phyloP scores from a whole-genome alignment of 2,329 filamentous ascomycete genomes.

The Thielaviopsis punctulata region DNA sequence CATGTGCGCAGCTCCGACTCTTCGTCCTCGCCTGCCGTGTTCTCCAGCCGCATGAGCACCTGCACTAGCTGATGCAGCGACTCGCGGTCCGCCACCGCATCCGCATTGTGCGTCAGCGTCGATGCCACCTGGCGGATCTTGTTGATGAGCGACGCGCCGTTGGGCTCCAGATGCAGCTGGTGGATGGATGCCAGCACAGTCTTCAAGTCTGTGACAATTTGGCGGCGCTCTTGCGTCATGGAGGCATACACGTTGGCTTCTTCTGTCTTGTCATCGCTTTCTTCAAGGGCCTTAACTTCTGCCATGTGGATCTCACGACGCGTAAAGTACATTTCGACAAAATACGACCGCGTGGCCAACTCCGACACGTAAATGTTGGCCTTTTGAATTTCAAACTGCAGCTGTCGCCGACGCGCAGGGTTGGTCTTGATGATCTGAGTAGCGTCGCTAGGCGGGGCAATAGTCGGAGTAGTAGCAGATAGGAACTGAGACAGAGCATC shows the following conservation, averaged over 20 bases:
- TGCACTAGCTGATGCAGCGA: constrained; percentile 8
- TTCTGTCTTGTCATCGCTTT: constrained; percentile 23
- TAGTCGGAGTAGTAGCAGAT: constrained; percentile 24
- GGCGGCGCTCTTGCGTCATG: constrained; percentile 60
- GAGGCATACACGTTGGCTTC: constrained; percentile 37
- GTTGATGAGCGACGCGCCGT: constrained; percentile 47
- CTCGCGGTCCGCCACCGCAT: constrained; percentile 3
- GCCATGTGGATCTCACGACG: constrained; percentile 47
- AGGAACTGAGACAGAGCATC: constrained; percentile 18
- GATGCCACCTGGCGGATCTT: constrained; percentile 76
- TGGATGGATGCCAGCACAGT: constrained; percentile 60
- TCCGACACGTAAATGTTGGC: constrained; percentile 76
- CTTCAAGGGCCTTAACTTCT: constrained; percentile 20
- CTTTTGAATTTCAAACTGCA: constrained; percentile 82
- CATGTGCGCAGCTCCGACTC: constrained; percentile 10
- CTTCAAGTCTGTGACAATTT: constrained; percentile 66
- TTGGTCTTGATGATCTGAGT: constrained; percentile 33
- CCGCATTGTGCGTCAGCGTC: constrained; percentile 45
- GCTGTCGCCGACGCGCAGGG: constrained; percentile 31
- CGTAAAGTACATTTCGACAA: constrained; percentile 73
- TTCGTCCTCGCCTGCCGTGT: constrained; percentile 9
- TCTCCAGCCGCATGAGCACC: constrained; percentile 8
- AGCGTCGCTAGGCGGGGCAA: constrained; percentile 26
- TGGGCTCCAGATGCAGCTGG: constrained; percentile 70
- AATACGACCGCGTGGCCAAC: constrained; percentile 63